Conservation (phyloP, 176 grass and related monocot genomes). For the Ensete glaucum region DNA sequence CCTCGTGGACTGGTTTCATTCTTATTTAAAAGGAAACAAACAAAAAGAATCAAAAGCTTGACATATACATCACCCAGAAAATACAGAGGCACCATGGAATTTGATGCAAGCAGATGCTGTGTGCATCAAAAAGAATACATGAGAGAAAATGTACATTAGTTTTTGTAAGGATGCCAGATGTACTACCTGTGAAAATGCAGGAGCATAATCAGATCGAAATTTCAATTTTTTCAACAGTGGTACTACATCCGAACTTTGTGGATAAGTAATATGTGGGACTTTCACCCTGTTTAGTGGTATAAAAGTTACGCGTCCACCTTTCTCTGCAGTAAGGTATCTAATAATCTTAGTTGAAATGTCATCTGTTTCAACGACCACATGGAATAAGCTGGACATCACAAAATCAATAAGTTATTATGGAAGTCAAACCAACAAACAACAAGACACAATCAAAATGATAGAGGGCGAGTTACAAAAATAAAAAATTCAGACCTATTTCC, state of each 20-base stretch:
- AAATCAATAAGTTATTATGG: conserved; percentile 18
- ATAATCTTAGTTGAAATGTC: conserved; percentile 92
- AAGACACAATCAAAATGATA: not conserved
- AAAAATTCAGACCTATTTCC: conserved; percentile 49
- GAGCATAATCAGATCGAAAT: conserved; percentile 64
- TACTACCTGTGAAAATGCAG: conserved; percentile 81
- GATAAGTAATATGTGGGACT: conserved; percentile 59
- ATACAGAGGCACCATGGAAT: no score
- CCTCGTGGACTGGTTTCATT: no score
- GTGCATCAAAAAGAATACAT: no score
- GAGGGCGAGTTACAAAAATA: not conserved
- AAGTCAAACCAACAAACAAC: conserved; percentile 15
- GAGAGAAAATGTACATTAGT: no score
- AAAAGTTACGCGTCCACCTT: conserved; percentile 96
- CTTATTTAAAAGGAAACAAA: no score
- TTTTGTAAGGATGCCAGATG: conserved; percentile 6
- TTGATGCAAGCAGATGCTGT: no score
- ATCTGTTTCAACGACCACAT: conserved; percentile 91
- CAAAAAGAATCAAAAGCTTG: no score
- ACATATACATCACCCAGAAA: no score
- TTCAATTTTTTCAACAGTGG: conserved; percentile 90
- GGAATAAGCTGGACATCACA: conserved; percentile 64
- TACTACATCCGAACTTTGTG: conserved; percentile 86
- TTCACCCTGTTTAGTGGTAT: conserved; percentile 93
- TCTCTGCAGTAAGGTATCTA: conserved; percentile 75